Conservation (phyloP, 192 early-diverging fungal genomes). For the Paraglomus brasilianum region DNA sequence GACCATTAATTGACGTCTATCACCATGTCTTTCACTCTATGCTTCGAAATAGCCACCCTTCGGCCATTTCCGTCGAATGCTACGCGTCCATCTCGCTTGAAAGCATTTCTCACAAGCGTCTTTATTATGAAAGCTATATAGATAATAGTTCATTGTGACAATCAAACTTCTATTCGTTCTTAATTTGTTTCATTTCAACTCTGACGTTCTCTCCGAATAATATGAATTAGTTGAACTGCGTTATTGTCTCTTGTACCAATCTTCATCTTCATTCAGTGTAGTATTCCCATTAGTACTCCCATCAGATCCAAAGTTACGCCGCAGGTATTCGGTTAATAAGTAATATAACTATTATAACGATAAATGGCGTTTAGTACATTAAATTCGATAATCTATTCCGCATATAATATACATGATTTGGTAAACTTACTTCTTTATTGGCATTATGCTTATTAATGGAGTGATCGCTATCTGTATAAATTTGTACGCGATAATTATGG, state of each 20-base stretch:
- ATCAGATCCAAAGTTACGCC: conserved; percentile 29
- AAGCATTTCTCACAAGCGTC: no score
- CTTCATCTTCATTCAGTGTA: background rate
- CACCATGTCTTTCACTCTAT: no score
- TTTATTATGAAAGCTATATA: no score
- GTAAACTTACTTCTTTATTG: conserved; percentile 46
- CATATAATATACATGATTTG: background rate
- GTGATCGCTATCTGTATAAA: conserved; percentile 91
- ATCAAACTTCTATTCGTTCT: no score
- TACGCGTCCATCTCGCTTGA: no score
- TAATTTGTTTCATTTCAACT: no score
- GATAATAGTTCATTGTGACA: no score
- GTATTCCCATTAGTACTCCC: background rate
- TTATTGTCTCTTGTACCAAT: background rate
- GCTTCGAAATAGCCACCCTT: no score
- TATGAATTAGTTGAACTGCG: background rate
- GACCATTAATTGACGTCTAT: no score
- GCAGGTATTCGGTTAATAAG: conserved; percentile 39
- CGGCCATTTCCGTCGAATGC: no score
- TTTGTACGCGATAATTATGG: conserved; percentile 80
- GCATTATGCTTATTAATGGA: conserved; percentile 77
- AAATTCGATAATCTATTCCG: background rate
- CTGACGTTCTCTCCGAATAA: no score
- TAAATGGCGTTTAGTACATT: background rate
- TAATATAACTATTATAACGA: conserved; percentile 34